Base-by-base conservation (phyloP, 768 basidiomycete genomes). In the Kwoniella mangroviensis region DNA sequence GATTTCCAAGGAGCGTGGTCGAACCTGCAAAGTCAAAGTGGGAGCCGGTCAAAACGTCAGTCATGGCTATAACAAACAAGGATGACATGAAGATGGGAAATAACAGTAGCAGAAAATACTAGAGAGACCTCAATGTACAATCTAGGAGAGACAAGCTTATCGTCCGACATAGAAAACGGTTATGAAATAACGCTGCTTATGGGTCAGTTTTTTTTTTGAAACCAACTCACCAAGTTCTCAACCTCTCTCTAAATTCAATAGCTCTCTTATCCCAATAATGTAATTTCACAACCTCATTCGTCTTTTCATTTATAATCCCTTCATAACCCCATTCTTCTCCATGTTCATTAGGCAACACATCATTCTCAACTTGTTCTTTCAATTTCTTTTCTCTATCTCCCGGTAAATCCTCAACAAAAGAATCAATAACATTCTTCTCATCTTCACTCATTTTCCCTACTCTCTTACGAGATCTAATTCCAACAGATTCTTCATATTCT, bases 1-100 rank as follows among this genome's bases (percentile, higher is more conserved):
- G 87, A 85, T 0, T 89, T 89, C 91, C 91, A 96, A 0, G 89
- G 88, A 17, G 86, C 88, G 73, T 88, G 89, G 66, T 87, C 84
- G 81, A 95, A 95, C 92, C 92, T 91, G 56, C 2, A 45, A 34
- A 34, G 34, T 34, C 40, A 24, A 21, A 4, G 49, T n/a, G 28
- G 17, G 34, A 34, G 34, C 34, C 34, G 34, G 9, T 1, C 12
- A 41, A 40, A 40, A 19, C 45, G 62, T 28, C 34, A 34, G 34
- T 34, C 34, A 34, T 34, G 34, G 34, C 34, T 34, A 34, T 34
- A 26, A 26, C 4, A 34, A 34, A 34, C 34, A 34, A 34, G 6
- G 34, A 34, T 34, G 34, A 34, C 4, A 34, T 34, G 34, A 34
- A 34, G 34, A 34, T 34, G 34, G 34, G 34, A 1, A 34, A 7